Evolutionary conservation across 75 land plant genomes (phyloP).

Genomic region (Adiantum capillusveneris): DNA sequence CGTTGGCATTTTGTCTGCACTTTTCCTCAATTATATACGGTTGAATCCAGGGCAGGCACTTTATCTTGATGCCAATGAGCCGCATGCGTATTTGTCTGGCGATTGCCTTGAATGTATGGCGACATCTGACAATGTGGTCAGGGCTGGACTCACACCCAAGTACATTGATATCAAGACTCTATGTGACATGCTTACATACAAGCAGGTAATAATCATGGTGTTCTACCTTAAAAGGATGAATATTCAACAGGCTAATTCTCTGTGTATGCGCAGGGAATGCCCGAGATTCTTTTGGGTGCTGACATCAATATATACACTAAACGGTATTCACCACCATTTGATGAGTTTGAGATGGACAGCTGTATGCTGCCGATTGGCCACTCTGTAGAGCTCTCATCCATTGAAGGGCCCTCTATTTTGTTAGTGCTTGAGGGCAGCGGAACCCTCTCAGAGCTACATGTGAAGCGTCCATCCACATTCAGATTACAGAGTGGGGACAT

Average conservation of each 20-base stretch:
- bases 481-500: constrained; percentile 49
- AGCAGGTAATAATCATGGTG: constrained; percentile 41
- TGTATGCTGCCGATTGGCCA: constrained; percentile 44
- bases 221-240: background rate
- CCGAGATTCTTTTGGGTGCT: constrained; percentile 58
- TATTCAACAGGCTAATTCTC: background rate
- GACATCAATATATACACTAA: constrained; percentile 34
- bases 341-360: constrained; percentile 93
- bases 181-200: constrained; percentile 90
- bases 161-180: constrained; percentile 71
- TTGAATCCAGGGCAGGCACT: constrained; percentile 77
- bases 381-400: constrained; percentile 31
- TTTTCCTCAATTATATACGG: constrained; percentile 68
- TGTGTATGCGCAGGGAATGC: constrained; percentile 57
- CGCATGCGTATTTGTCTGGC: constrained; percentile 79
- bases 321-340: constrained; percentile 74
- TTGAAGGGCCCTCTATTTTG: constrained; percentile 74
- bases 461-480: constrained; percentile 1
- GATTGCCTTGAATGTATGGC: constrained; percentile 97
- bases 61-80: constrained; percentile 75
- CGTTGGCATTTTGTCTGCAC: constrained; percentile 69
- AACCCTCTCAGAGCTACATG: constrained; percentile 13
- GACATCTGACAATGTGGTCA: constrained; percentile 95
- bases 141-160: constrained; percentile 93
- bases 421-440: constrained; percentile 58